phyloP scores from a whole-genome alignment of 2,329 filamentous ascomycete genomes.

The Talaromyces sp. region DNA sequence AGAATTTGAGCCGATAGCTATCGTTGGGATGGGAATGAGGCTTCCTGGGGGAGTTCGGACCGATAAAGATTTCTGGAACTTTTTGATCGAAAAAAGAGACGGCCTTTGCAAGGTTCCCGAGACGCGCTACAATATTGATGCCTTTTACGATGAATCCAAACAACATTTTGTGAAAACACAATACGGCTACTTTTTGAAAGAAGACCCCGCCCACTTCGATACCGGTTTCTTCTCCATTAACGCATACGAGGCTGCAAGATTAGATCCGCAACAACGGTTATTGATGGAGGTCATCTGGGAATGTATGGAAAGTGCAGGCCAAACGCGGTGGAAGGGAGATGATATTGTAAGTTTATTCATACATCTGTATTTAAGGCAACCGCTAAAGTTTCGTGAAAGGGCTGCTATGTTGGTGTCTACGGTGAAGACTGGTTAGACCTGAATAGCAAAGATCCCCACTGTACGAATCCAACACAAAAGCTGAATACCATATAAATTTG shows the following conservation, averaged over 20 bases:
- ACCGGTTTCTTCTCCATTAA: slow-evolving; percentile 26
- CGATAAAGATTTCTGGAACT: slow-evolving; percentile 9
- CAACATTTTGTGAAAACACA: neutral
- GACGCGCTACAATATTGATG: slow-evolving; percentile 11
- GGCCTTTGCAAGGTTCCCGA: slow-evolving; percentile 9
- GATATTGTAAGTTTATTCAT: neutral
- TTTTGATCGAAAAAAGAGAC: slow-evolving; percentile 10
- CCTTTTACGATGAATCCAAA: slow-evolving; percentile 1
- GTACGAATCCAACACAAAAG: neutral
- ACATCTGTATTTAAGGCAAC: neutral
- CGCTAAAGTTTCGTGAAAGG: neutral
- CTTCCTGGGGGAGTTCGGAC: slow-evolving; percentile 9
- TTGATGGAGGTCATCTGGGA: slow-evolving; percentile 30
- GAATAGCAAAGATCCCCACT: neutral
- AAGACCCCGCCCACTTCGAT: slow-evolving; percentile 25
- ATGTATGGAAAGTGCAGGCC: slow-evolving; percentile 24
- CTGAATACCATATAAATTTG: neutral
- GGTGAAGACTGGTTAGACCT: neutral
- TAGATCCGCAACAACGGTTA: slow-evolving; percentile 30
- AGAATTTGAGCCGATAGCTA: slow-evolving; percentile 8
- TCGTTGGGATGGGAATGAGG: slow-evolving; percentile 10
- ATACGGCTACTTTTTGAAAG: slow-evolving; percentile 23
- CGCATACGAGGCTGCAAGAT: slow-evolving; percentile 19
- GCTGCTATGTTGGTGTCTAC: neutral
- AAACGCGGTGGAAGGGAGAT: slow-evolving; percentile 12